These are phyloP conservation scores for Quercus engelmannii DNA, from an alignment of 306 rosid species.

Conservation along the genomic window DNA sequence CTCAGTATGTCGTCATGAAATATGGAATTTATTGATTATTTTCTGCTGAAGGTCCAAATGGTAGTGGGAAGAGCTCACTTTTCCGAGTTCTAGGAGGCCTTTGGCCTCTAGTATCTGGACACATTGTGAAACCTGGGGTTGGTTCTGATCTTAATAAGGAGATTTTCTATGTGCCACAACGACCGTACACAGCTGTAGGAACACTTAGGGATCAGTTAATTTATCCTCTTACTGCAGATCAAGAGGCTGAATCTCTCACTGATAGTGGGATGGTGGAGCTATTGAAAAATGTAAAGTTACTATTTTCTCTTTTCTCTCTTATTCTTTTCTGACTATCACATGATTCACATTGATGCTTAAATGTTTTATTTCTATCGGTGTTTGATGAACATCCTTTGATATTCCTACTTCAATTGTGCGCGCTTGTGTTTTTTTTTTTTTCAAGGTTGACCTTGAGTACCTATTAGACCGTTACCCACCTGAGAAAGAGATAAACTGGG, in stretches of 20 bases:
- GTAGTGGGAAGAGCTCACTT: constrained; percentile 99
- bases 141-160: constrained; percentile 99
- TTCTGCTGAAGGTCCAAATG: constrained; percentile 89
- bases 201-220: constrained; percentile 97
- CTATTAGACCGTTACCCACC: constrained; percentile 84
- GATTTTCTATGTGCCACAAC: constrained; percentile 97
- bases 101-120: constrained; percentile 94
- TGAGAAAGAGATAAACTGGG: constrained; percentile 94
- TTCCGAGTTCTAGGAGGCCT: constrained; percentile 98
- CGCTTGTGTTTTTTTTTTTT: background rate
- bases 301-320: constrained; percentile 12
- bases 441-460: constrained; percentile 96
- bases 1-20: background rate
- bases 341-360: background rate
- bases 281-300: constrained; percentile 63
- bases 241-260: constrained; percentile 82
- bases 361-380: background rate
- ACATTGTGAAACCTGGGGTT: constrained; percentile 92
- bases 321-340: background rate
- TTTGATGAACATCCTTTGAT: constrained; percentile 25
- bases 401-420: constrained; percentile 8
- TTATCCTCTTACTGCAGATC: constrained; percentile 76
- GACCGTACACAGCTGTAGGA: constrained; percentile 99
- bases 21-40: constrained; percentile 7
- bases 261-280: constrained; percentile 80